Base-by-base conservation (phyloP, 2,329 filamentous ascomycete species). In the Apiospora koreana region DNA sequence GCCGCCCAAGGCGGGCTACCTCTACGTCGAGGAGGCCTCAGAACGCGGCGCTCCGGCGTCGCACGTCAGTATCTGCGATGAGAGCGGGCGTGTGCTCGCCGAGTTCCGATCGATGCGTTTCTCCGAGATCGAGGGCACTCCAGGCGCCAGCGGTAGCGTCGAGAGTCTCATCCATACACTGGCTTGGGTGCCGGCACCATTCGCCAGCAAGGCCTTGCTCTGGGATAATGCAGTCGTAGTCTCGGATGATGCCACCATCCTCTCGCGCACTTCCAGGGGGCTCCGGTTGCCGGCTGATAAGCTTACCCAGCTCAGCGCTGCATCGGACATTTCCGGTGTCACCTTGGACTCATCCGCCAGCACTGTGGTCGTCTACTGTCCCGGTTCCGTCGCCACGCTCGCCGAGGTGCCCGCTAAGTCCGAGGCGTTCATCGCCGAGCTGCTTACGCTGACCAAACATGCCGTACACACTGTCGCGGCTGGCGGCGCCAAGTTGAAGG, bases 111-210 rank as follows among this genome's bases (percentile, higher is more conserved):
- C 74, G 0, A 82, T 84, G 80, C 74, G 76, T 5, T 83, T 83
- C 69, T 78, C 82, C 6, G 80, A 81, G 64, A 76, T 84, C 23
- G 82, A 83, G 67, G 80, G 76, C 6, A 74, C 74, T 73, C 38
- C 28, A 31, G 69, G 69, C 16, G 69, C 41, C 18, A 70, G 69
- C 42, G 64, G 64, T n/a, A 67, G 69, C 46, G 69, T 79, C 1
- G 77, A 79, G 16, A 75, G 77, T 25, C 73, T 83, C 0, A 79
- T 81, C 9, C 80, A 83, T 71, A 75, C 76, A 18, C 64, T 83
- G 5, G 76, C 79, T 9, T 84, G 82, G 82, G 73, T 80, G 5
- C 80, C 82, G 14, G 79, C 79, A 2, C 71, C 67, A 8, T 76
- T 80, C 7, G 71, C 78, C 0, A 79, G 81, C 69, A 74, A 77